Base-by-base conservation (phyloP, 2,329 filamentous ascomycete species). In the Ophiocordyceps camponoti-rufipedis region DNA sequence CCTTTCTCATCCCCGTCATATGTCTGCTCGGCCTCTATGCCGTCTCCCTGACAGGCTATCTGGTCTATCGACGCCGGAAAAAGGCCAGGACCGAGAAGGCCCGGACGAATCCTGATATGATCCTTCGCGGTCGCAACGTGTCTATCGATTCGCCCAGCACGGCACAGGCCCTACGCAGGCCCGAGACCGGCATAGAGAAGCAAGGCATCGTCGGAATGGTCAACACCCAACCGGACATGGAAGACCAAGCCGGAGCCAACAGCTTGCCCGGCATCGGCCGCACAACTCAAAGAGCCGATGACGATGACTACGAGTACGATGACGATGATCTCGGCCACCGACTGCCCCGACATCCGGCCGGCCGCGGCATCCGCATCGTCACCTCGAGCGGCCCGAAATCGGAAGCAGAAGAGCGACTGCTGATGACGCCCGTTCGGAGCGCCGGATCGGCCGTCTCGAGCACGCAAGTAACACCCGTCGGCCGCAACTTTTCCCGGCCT, bases 11-110 rank as follows among this genome's bases (percentile, higher is more conserved):
- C 12, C 55, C 56, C 31, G 52, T 61, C 28, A 50, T 56, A 31
- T 52, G 53, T n/a, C 48, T 61, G 8, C 50, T 62, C 1, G 49
- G 52, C 8, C 41, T 60, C 14, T 62, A 61, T 45, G 51, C 50
- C 32, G 28, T 56, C 1, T 56, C 50, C n/a, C 45, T 62, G 11
- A 45, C 54, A 10, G 53, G 52, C 16, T 61, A 54, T 39, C 48
- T 60, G 33, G 43, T 52, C 28, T 55, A 55, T 48, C 55, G 56
- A 9, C 55, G 56, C 4, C 52, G 53, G 14, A 56, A 49, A 47
- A 55, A 48, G 40, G 47, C 48, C 14, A 55, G 51, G 45, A 48
- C 45, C 14, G 50, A 53, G 28, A 47, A 46, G 10, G 48, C 53
- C 8, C 45, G 46, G n/a, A 40, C 48, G 19, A 47, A 33, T 5